phyloP scores from a whole-genome alignment of 1,284 basidiomycete species.

The Chondrostereum purpureum region DNA sequence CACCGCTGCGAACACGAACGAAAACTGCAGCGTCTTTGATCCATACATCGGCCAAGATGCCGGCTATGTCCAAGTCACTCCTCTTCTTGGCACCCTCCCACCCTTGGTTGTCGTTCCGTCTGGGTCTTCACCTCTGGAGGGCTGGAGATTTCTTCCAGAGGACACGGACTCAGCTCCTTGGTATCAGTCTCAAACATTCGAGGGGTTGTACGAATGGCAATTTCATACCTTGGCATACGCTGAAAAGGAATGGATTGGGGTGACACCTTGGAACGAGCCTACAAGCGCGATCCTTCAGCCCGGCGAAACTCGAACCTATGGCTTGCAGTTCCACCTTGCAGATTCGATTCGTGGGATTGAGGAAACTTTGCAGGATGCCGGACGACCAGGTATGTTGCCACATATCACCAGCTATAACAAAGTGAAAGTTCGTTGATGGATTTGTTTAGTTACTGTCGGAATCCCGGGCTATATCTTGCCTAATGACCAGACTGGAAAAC shows the following conservation, averaged over 20 bases:
- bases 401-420: no score
- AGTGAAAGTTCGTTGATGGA: no score
- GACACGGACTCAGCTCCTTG: conserved; percentile 36
- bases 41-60: conserved; percentile 55
- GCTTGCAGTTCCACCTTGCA: conserved; percentile 44
- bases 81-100: conserved; percentile 47
- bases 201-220: conserved; percentile 55
- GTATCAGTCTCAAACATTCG: conserved; percentile 58
- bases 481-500: conserved; percentile 41
- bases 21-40: conserved; percentile 48
- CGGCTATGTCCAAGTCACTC: conserved; percentile 48
- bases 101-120: conserved; percentile 46
- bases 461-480: conserved; percentile 51
- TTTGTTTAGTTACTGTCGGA: conserved; percentile 36
- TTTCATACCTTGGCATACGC: conserved; percentile 56
- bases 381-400: conserved; percentile 27
- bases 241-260: conserved; percentile 46
- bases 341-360: conserved; percentile 48
- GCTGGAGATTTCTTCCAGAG: conserved; percentile 53
- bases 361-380: conserved; percentile 31
- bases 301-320: conserved; percentile 45
- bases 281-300: conserved; percentile 44
- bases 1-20: conserved; percentile 45
- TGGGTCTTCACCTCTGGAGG: conserved; percentile 43
- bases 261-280: conserved; percentile 50